phyloP scores from a whole-genome alignment of 2,329 filamentous ascomycete species.

The Claviceps capensis region DNA sequence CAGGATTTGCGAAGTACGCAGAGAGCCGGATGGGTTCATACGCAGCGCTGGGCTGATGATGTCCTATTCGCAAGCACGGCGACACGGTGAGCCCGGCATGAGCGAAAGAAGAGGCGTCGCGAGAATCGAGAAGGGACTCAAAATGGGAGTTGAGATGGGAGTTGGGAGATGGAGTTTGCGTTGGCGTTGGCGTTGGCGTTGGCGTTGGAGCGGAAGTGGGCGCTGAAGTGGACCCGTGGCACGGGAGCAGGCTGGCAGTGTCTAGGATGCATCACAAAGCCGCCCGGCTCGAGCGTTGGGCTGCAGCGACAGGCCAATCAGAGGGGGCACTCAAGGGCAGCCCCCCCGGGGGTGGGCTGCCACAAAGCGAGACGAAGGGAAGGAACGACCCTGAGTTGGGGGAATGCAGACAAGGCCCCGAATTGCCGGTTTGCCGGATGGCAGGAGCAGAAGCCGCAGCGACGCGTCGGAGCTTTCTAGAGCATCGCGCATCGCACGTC shows the following conservation, averaged over 20 bases:
- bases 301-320: too few species aligned
- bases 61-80: constrained; percentile 5
- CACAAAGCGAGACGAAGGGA: too few species aligned
- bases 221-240: constrained; percentile 5
- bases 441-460: too few species aligned
- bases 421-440: too few species aligned
- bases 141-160: background rate
- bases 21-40: constrained; percentile 5
- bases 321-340: too few species aligned
- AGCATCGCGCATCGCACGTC: too few species aligned
- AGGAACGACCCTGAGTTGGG: too few species aligned
- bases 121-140: background rate
- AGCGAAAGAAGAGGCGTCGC: constrained; percentile 3
- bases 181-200: background rate
- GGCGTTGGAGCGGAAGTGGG: background rate
- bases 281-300: constrained; percentile 9
- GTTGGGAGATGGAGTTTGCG: background rate
- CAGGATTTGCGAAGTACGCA: constrained; percentile 22
- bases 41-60: constrained; percentile 2
- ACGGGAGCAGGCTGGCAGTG: constrained; percentile 11
- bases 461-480: too few species aligned
- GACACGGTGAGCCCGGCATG: constrained; percentile 3
- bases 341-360: too few species aligned
- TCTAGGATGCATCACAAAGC: constrained; percentile 15
- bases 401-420: too few species aligned